Conservation (phyloP, 306 rosid species). For the Cucurbita ficifolia region DNA sequence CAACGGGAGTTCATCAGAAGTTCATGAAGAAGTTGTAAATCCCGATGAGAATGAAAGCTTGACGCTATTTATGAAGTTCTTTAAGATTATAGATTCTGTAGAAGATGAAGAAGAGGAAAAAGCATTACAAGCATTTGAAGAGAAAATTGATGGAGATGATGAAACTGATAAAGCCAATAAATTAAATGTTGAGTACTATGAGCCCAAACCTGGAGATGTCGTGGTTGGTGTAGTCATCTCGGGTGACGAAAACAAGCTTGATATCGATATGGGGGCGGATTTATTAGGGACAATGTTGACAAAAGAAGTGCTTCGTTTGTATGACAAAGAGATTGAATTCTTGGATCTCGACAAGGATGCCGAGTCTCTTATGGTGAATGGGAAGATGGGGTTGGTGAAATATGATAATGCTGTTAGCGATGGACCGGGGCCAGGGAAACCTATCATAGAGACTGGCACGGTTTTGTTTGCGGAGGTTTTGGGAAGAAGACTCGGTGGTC, state of each 20-base stretch:
- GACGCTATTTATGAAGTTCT: conserved; percentile 81
- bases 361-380: conserved; percentile 37
- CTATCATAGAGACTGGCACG: conserved; percentile 71
- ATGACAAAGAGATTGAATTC: conserved; percentile 70
- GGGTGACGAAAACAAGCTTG: conserved; percentile 81
- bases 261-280: conserved; percentile 78
- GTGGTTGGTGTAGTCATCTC: conserved; percentile 91
- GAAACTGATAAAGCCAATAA: conserved; percentile 25
- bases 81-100: conserved; percentile 33
- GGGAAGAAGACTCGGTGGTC: conserved; percentile 86
- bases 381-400: conserved; percentile 76
- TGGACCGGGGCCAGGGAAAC: conserved; percentile 35
- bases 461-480: conserved; percentile 87
- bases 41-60: conserved; percentile 32
- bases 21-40: conserved; percentile 20
- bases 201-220: conserved; percentile 84
- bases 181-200: conserved; percentile 70
- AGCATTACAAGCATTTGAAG: conserved; percentile 26
- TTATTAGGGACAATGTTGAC: conserved; percentile 89
- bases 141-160: conserved; percentile 13
- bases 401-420: conserved; percentile 51
- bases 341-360: conserved; percentile 48
- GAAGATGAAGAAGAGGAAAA: conserved; percentile 25
- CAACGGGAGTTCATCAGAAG: conserved; percentile 28
- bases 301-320: conserved; percentile 87